A percentile compares a stretch with the other conserved stretches of the same genome.
phyloP scores from a whole-genome alignment of 441 rosid species.

The Euphorbia schlechtendalii region DNA sequence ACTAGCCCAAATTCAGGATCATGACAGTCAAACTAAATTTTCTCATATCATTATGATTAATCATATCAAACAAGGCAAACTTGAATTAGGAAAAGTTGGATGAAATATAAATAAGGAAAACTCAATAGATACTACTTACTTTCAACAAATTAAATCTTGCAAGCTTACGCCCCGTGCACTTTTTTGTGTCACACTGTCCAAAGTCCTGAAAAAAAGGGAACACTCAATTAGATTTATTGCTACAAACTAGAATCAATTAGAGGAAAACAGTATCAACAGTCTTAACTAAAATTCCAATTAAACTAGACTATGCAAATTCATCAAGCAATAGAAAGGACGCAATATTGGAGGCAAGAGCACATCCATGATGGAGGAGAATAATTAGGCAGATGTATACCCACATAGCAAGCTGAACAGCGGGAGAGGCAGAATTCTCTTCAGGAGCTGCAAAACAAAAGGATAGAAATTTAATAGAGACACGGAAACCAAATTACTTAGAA shows the following conservation, averaged over 20 bases:
- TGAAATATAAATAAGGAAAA: neutral
- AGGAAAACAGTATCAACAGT: neutral
- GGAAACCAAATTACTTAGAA: neutral
- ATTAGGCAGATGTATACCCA: slow-evolving; percentile 54
- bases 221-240: slow-evolving; percentile 15
- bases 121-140: slow-evolving; percentile 48
- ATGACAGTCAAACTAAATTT: neutral
- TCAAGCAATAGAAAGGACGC: neutral
- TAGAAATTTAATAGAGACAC: neutral
- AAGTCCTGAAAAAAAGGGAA: slow-evolving; percentile 55
- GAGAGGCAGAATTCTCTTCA: slow-evolving; percentile 44
- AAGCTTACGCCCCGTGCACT: slow-evolving; percentile 95
- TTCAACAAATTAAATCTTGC: slow-evolving; percentile 80
- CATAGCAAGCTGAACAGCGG: slow-evolving; percentile 89
- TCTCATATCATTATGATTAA: neutral
- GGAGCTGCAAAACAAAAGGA: slow-evolving; percentile 29
- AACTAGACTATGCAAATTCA: neutral
- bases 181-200: slow-evolving; percentile 95
- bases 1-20: neutral
- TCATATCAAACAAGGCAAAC: neutral
- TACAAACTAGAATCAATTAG: neutral
- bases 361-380: slow-evolving; percentile 1
- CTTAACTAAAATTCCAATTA: neutral
- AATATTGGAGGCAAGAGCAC: neutral
- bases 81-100: neutral